phyloP scores from a whole-genome alignment of 108 stramenopile genomes.

The Skeletonema grethae region DNA sequence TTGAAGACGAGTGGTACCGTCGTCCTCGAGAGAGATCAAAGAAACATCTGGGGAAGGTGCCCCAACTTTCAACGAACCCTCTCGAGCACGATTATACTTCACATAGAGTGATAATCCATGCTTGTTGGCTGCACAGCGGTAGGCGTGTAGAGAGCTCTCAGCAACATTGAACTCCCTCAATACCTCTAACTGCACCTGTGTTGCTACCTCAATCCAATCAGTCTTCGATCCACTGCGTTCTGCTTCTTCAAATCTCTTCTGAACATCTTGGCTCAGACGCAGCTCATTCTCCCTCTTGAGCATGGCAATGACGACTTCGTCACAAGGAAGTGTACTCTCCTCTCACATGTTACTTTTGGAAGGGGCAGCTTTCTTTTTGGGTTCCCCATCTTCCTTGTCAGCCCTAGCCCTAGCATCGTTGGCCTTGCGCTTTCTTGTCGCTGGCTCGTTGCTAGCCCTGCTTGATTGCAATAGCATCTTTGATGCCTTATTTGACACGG shows the following conservation, averaged over 20 bases:
- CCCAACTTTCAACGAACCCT: neutral
- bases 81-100: slow-evolving; percentile 5
- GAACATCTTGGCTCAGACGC: slow-evolving; percentile 3
- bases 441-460: too few relatives aligned
- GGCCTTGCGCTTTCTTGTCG: too few relatives aligned
- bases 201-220: slow-evolving; percentile 5
- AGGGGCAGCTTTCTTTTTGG: neutral
- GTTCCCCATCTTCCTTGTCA: neutral
- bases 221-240: neutral
- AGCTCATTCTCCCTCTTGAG: slow-evolving; percentile 6
- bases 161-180: neutral
- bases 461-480: too few relatives aligned
- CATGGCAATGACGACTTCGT: slow-evolving; percentile 1
- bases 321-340: neutral
- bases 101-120: neutral
- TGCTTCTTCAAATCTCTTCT: neutral
- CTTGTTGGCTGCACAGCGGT: neutral
- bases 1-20: neutral
- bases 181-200: neutral
- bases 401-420: neutral
- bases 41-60: neutral
- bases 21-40: neutral
- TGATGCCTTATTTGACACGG: too few relatives aligned
- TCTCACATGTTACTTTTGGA: neutral
- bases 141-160: neutral